Base-by-base conservation (phyloP, 768 basidiomycete genomes). In the Mycena filopes region DNA sequence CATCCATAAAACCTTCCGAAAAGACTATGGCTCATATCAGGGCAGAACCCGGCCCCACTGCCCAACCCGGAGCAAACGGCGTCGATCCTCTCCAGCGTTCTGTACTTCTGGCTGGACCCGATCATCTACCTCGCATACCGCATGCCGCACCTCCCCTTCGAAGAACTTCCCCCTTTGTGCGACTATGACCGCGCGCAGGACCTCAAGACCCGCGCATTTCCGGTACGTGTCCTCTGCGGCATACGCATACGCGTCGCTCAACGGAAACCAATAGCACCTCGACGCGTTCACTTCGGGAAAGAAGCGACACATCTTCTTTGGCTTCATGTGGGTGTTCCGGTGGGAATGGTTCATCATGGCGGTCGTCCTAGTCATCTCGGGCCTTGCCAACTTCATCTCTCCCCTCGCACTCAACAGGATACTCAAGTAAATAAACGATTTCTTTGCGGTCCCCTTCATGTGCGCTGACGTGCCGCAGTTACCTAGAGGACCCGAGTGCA, bases 111-210 rank as follows among this genome's bases (percentile, higher is more conserved):
- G 75, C 74, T 90, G 66, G 86, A 90, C 65, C 79, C 81, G 6
- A 73, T 85, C 46, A 74, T 89, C 26, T 78, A 76, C 60, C 70
- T 75, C 9, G 85, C 81, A 1, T 79, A 80, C 65, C 72, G 77
- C 20, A 71, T 81, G 20, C 68, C 81, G 6, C 85, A 85, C 69
- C 70, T 88, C 5, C 69, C 80, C 1, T 74, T 76, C 41, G 86
- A 89, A 41, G 72, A 89, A 55, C 76, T 89, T 47, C 89, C 88
- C 16, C 87, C 86, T 4, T 84, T 91, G 75, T 83, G 84, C 4
- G 87, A 89, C 65, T 84, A 86, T 54, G 89, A 91, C 60, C 55
- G 58, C 54, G 66, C 73, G 10, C 61, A 71, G 25, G 41, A 74
- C 65, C 11, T 77, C 68, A 72, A 68, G 13, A 70, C 51, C 26